phyloP scores from a whole-genome alignment of 2,329 filamentous ascomycete species.

The Harringtonia aguacate region DNA sequence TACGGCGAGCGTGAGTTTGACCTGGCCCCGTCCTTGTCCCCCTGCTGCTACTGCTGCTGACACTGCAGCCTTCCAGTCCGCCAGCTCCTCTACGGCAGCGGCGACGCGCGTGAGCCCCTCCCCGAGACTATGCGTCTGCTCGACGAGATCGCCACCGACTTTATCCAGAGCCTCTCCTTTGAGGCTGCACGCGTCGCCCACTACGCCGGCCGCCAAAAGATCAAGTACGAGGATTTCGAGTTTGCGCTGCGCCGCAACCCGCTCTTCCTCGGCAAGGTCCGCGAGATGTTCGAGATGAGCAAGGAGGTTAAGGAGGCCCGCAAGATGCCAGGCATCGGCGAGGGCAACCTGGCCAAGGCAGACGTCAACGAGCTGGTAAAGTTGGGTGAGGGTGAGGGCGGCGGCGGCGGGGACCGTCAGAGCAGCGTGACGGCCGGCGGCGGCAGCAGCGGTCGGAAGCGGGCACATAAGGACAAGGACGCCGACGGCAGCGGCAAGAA shows the following conservation, averaged over 20 bases:
- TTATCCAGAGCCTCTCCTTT: constrained; percentile 89
- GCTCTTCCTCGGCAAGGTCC: constrained; percentile 75
- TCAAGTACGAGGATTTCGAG: constrained; percentile 97
- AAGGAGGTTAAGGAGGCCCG: constrained; percentile 74
- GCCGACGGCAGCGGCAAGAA: constrained; percentile 1
- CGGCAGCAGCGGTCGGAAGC: constrained; percentile 4
- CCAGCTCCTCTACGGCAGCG: constrained; percentile 68
- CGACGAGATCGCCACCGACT: constrained; percentile 94
- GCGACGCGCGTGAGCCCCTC: constrained; percentile 67
- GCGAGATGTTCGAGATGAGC: constrained; percentile 82
- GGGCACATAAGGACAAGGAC: too few relatives aligned
- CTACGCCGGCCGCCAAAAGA: constrained; percentile 83
- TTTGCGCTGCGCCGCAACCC: constrained; percentile 84
- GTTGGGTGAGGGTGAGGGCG: constrained; percentile 7
- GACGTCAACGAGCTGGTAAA: constrained; percentile 15
- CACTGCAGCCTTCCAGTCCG: constrained; percentile 40
- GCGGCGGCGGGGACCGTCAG: constrained; percentile 4
- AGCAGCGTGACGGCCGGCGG: constrained; percentile 3
- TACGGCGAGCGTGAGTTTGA: constrained; percentile 53
- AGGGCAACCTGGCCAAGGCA: constrained; percentile 26
- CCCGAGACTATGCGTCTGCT: constrained; percentile 76
- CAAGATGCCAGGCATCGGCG: constrained; percentile 62
- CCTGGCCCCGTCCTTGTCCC: not conserved
- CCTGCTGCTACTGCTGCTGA: not conserved
- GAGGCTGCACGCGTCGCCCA: constrained; percentile 77